Evolutionary conservation across 139 green algal genomes (phyloP).

Genomic region (Dunaliella sp.): DNA sequence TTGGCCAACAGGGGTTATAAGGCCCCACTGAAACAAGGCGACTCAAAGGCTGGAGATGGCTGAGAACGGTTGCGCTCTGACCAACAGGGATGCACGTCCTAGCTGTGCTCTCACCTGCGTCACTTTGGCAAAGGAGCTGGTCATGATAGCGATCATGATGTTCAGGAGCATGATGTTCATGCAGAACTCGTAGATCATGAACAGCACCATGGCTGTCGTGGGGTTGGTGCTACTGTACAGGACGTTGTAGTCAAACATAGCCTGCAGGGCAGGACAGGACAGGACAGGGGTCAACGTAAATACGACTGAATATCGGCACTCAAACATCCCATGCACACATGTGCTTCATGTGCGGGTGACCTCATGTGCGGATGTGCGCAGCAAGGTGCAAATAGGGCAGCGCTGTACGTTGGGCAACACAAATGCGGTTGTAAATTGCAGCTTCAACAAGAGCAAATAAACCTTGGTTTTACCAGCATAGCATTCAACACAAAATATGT

Average conservation of each 20-base stretch:
- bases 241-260: constrained; percentile 56
- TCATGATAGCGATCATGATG: constrained; percentile 57
- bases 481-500: too few species aligned
- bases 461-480: too few species aligned
- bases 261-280: constrained; percentile 10
- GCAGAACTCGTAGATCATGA: constrained; percentile 50
- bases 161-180: constrained; percentile 58
- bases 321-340: not conserved
- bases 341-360: not conserved
- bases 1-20: too few species aligned
- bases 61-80: too few species aligned
- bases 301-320: not conserved
- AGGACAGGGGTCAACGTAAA: not conserved
- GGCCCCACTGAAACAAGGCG: too few species aligned
- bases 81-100: too few species aligned
- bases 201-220: constrained; percentile 52
- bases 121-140: constrained; percentile 30
- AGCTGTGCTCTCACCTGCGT: constrained; percentile 33
- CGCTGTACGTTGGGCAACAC: too few species aligned
- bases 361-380: not conserved
- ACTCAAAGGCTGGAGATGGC: too few species aligned
- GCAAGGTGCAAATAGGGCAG: too few species aligned
- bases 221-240: constrained; percentile 58
- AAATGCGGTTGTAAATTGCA: too few species aligned
- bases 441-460: too few species aligned